Evolutionary conservation across 1,284 basidiomycete species (phyloP).

Genomic region (Anthracocystis walkeri): DNA sequence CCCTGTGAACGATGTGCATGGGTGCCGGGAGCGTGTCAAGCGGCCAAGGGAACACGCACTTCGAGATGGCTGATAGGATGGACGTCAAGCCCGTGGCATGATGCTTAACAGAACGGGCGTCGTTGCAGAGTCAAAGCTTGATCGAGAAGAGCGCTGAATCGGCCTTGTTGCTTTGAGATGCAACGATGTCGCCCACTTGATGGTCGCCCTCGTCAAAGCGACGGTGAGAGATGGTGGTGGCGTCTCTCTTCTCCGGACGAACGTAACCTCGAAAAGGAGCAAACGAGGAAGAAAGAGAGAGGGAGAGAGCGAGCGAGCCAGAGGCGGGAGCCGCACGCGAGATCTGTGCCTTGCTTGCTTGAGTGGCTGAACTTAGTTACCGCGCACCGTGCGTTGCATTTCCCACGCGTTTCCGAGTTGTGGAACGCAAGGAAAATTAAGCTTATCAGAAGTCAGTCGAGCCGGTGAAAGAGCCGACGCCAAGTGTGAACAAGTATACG

Average conservation of each 20-base stretch:
- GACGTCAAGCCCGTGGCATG: neutral
- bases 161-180: neutral
- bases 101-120: neutral
- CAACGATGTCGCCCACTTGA: neutral
- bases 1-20: neutral
- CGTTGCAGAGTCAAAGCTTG: neutral
- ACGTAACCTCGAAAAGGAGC: neutral
- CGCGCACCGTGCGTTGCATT: conserved; percentile 6
- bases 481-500: too few species aligned
- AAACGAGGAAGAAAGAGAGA: neutral
- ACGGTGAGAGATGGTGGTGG: conserved; percentile 2
- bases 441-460: too few species aligned
- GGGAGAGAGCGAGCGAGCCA: neutral
- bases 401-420: conserved; percentile 1
- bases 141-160: neutral
- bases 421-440: too few species aligned
- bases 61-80: neutral
- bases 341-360: neutral
- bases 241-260: neutral
- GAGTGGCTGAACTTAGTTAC: neutral
- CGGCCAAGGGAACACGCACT: neutral
- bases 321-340: neutral
- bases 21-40: neutral
- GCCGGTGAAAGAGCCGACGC: too few species aligned
- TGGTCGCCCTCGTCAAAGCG: neutral